Evolutionary conservation across 306 rosid species (phyloP).

Genomic region (Casuarina equisetifolia): DNA sequence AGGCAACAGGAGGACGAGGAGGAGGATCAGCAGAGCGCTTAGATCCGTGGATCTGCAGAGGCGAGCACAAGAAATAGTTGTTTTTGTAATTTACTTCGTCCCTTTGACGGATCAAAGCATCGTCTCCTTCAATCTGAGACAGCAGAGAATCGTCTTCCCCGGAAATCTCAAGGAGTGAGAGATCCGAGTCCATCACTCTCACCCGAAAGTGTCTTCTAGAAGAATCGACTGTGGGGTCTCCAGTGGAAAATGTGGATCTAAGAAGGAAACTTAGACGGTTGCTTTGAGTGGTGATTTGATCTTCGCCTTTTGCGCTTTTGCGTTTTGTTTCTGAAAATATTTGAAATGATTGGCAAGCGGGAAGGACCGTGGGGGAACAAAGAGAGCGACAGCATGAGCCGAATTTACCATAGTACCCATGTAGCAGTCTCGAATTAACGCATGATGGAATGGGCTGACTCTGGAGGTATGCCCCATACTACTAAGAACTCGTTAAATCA

Average conservation of each 20-base stretch:
- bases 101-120: background rate
- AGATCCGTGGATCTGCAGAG: constrained; percentile 61
- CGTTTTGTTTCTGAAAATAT: constrained; percentile 6
- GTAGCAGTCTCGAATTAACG: background rate
- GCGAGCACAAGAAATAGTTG: constrained; percentile 62
- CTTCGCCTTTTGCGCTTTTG: background rate
- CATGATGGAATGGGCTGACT: background rate
- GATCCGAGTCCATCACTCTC: constrained; percentile 52
- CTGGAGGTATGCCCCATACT: too few species aligned
- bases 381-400: background rate
- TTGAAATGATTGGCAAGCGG: constrained; percentile 58
- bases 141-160: constrained; percentile 77
- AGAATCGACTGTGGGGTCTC: constrained; percentile 3
- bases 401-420: background rate
- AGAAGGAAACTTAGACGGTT: background rate
- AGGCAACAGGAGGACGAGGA: constrained; percentile 16
- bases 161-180: constrained; percentile 66
- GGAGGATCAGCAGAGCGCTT: constrained; percentile 2
- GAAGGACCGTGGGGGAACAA: constrained; percentile 23
- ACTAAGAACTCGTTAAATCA: too few species aligned
- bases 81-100: background rate
- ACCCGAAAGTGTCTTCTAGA: background rate
- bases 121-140: constrained; percentile 26
- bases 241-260: background rate
- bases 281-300: constrained; percentile 2